Evolutionary conservation across 2,329 filamentous ascomycete genomes (phyloP), one percentile per base, ranked within the genome.

Genomic region (Malbranchea cinnamomea): DNA sequence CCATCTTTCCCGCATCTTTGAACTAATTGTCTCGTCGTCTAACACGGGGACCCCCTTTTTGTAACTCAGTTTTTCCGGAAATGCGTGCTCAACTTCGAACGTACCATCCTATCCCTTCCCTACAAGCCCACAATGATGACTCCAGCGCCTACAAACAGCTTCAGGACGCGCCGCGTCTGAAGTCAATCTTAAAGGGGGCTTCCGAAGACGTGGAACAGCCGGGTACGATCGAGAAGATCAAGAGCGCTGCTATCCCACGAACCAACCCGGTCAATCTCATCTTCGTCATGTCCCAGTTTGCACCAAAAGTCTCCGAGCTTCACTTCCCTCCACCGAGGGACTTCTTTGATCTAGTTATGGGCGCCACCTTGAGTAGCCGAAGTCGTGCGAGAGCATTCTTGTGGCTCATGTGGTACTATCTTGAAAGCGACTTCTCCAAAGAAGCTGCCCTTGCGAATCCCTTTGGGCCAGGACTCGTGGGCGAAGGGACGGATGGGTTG

Each of bases 391-490:
- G 63, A 25, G 87, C 87, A 1, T 98, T 98, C 44, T 60, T 98
- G 12, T 98, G 89, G 89, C 63, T 98, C 39, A 91, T 98, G 74
- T 98, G 89, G 89, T 94, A 89, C 64, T 95, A 98, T 49, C 68
- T 98, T 11, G 89, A 98, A 52, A 93, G 85, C 16, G 83, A 94
- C 50, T 95, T 94, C 43, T 81, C 81, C 0, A 74, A 78, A 43
- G 81, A 93, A 45, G 83, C 81, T 33, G 87, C 83, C 25, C 68
- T 82, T 27, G 77, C 81, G 43, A 98, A 98, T 46, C 89, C 89
- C 0, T 98, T 94, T 45, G 89, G 89, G 0, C 53, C 56, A 2
- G 60, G 60, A 9, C 37, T 55, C 21, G 54, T 57, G 27, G 57
- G 54, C 16, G 54, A 62, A 30, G 56, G 51, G 6, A 47, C 52